These are phyloP conservation scores for Telopea speciosissima DNA, from an alignment of 177 flowering plant genomes.

Conservation along the genomic window DNA sequence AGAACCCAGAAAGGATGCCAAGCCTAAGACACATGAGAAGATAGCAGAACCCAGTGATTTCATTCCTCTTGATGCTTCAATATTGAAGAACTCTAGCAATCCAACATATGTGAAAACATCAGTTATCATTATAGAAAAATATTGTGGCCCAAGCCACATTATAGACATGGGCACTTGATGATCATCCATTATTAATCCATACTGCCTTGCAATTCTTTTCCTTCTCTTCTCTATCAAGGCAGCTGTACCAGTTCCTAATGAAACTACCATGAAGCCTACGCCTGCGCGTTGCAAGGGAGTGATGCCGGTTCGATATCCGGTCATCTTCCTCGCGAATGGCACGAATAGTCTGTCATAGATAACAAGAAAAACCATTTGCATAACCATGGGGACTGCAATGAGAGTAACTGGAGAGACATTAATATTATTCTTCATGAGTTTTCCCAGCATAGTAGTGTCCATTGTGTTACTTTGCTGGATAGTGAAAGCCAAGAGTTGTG, in stretches of 20 bases:
- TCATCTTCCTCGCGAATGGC: slow-evolving; percentile 20
- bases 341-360: slow-evolving; percentile 25
- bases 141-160: slow-evolving; percentile 66
- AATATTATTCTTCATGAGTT: background rate
- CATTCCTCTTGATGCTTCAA: slow-evolving; percentile 61
- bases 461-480: slow-evolving; percentile 30
- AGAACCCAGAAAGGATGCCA: no score
- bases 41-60: slow-evolving; percentile 70
- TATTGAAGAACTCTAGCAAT: slow-evolving; percentile 65
- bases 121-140: slow-evolving; percentile 54
- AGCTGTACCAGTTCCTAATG: slow-evolving; percentile 51
- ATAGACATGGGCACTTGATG: slow-evolving; percentile 52
- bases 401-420: slow-evolving; percentile 27
- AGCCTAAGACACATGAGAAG: slow-evolving; percentile 35
- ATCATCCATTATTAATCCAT: slow-evolving; percentile 26
- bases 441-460: slow-evolving; percentile 24
- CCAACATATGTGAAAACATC: slow-evolving; percentile 73
- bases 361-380: slow-evolving; percentile 24
- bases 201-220: slow-evolving; percentile 28
- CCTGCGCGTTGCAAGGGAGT: slow-evolving; percentile 27
- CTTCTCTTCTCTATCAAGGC: slow-evolving; percentile 62
- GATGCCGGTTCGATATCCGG: slow-evolving; percentile 25
- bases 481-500: slow-evolving; percentile 49
- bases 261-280: slow-evolving; percentile 38
- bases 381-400: slow-evolving; percentile 22